Evolutionary conservation across 2,329 filamentous ascomycete species (phyloP).

Genomic region (Aspergillus intermedius): DNA sequence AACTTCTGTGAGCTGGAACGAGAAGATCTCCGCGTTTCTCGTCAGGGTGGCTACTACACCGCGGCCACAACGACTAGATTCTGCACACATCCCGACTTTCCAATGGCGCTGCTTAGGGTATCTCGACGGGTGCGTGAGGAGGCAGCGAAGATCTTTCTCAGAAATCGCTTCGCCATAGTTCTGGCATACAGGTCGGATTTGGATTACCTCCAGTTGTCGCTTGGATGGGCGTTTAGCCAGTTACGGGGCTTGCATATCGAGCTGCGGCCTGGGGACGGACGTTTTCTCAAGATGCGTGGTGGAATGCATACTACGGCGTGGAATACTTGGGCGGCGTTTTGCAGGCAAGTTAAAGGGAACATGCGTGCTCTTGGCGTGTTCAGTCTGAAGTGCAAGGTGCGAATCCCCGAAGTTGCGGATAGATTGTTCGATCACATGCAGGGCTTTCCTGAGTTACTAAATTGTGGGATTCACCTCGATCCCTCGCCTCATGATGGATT

Average conservation of each 20-base stretch:
- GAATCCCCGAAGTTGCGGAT: too few species aligned
- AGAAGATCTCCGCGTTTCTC: slow-evolving; percentile 1
- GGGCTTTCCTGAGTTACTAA: not conserved
- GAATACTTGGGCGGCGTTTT: slow-evolving; percentile 17
- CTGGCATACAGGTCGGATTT: slow-evolving; percentile 12
- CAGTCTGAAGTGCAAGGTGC: too few species aligned
- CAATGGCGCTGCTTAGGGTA: slow-evolving; percentile 10
- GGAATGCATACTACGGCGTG: slow-evolving; percentile 10
- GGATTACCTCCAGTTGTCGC: slow-evolving; percentile 6
- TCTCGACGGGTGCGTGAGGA: slow-evolving; percentile 12
- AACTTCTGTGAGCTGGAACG: slow-evolving; percentile 1
- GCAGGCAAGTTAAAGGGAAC: slow-evolving; percentile 10
- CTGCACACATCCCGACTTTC: slow-evolving; percentile 15
- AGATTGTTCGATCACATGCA: too few species aligned
- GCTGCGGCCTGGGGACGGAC: slow-evolving; percentile 12
- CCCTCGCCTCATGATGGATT: slow-evolving; percentile 7
- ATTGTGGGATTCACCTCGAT: slow-evolving; percentile 17
- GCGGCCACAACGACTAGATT: slow-evolving; percentile 2
- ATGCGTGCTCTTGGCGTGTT: slow-evolving; percentile 11
- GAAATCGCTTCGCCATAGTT: slow-evolving; percentile 11
- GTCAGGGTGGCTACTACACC: slow-evolving; percentile 4
- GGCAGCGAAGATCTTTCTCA: slow-evolving; percentile 8
- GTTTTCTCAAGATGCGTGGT: slow-evolving; percentile 11
- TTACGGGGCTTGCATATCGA: slow-evolving; percentile 16
- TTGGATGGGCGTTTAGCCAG: slow-evolving; percentile 9